These are phyloP conservation scores for Epichloe gansuensis DNA, from an alignment of 2,329 filamentous ascomycete genomes.

Conservation along the genomic window DNA sequence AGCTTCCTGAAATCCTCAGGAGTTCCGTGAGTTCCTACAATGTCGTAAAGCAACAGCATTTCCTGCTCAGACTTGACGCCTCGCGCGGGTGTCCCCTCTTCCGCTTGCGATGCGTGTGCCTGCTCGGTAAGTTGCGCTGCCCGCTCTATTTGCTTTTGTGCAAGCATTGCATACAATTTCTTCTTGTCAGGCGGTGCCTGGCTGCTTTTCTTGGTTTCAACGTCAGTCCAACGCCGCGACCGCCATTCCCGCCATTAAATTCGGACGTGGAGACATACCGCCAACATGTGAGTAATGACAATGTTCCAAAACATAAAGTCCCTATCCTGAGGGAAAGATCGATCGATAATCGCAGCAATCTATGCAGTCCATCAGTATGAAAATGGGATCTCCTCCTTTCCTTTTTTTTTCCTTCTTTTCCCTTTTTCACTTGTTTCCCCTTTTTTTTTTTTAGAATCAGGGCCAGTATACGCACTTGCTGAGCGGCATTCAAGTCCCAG, in stretches of 20 bases:
- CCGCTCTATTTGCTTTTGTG: constrained; percentile 38
- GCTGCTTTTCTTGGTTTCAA: constrained; percentile 27
- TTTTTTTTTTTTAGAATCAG: background rate
- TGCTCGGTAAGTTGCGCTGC: constrained; percentile 34
- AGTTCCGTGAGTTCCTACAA: constrained; percentile 31
- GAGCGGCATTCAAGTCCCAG: constrained; percentile 44
- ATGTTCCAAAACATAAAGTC: constrained; percentile 44
- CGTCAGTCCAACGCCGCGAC: background rate
- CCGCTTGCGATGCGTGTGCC: constrained; percentile 11
- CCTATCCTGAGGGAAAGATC: constrained; percentile 35
- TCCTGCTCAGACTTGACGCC: constrained; percentile 36
- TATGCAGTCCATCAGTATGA: constrained; percentile 12
- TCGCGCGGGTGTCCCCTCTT: constrained; percentile 13
- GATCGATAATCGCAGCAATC: constrained; percentile 43
- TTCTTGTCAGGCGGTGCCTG: constrained; percentile 36
- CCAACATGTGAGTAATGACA: constrained; percentile 38
- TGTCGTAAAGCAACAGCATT: constrained; percentile 35
- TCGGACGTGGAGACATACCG: constrained; percentile 25
- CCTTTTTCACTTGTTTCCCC: background rate
- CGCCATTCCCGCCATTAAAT: too few relatives aligned
- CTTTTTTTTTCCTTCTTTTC: background rate
- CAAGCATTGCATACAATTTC: constrained; percentile 38
- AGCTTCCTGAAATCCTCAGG: constrained; percentile 29
- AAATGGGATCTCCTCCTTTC: too few relatives aligned
- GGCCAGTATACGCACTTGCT: constrained; percentile 32